Evolutionary conservation across 345 rosid species (phyloP).

Genomic region (Melaleuca alternifolia): DNA sequence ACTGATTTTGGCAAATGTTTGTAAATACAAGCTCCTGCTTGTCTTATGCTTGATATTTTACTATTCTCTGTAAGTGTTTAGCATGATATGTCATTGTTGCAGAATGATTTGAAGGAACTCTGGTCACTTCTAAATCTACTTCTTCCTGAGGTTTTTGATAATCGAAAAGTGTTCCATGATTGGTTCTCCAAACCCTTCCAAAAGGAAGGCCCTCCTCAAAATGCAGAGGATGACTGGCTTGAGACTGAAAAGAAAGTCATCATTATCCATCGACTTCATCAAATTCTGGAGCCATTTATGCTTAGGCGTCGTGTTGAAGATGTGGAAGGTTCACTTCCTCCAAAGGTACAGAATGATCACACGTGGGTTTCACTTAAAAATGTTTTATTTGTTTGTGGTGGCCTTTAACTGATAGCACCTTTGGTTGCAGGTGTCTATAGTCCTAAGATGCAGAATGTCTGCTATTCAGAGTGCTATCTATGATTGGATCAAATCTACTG

Average conservation of each 20-base stretch:
- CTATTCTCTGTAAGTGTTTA: background rate
- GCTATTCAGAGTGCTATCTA: conserved; percentile 91
- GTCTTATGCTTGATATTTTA: background rate
- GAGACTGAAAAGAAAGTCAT: conserved; percentile 99
- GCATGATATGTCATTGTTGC: conserved; percentile 7
- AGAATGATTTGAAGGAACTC: conserved; percentile 99
- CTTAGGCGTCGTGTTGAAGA: conserved; percentile 99
- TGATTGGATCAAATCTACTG: conserved; percentile 99
- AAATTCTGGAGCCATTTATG: conserved; percentile 99
- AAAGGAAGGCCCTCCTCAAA: conserved; percentile 70
- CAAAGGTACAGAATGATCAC: conserved; percentile 51
- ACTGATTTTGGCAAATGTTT: background rate
- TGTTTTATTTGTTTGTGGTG: background rate
- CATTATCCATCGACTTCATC: conserved; percentile 98
- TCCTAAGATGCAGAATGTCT: conserved; percentile 96
- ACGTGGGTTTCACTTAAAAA: conserved; percentile 9
- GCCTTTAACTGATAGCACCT: background rate
- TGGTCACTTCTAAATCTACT: conserved; percentile 99
- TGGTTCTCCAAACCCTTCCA: conserved; percentile 99
- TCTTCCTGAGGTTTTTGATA: conserved; percentile 98
- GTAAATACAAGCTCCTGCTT: background rate
- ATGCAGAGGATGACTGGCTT: conserved; percentile 99
- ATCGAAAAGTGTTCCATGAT: conserved; percentile 98
- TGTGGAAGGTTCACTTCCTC: conserved; percentile 99
- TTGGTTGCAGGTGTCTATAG: conserved; percentile 74